Evolutionary conservation across 768 basidiomycete species (phyloP), one percentile per base, ranked within the genome.

Genomic region (Rubroboletus satanas): DNA sequence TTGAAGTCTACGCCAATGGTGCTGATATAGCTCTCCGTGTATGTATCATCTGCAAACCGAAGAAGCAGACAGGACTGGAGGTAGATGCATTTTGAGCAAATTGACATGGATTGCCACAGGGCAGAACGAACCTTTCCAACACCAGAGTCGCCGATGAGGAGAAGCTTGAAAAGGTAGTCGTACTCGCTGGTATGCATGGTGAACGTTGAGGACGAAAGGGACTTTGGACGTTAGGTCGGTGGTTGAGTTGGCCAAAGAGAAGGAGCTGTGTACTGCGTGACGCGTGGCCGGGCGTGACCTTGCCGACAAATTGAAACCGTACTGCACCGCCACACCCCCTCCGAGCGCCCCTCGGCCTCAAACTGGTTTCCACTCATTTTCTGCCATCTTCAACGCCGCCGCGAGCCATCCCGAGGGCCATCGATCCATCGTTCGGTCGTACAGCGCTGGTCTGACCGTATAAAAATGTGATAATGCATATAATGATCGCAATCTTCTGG

Each of bases 1-100:
- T 95, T 96, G 78, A 97, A 97, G 78, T 97, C 94, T 55, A 98
- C 93, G 61, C 97, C 97, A 73, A 98, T 98, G 37, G 96, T 98
- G 55, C 88, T 90, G 70, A 98, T 95, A 75, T 96, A 98, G 64
- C 90, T 93, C 72, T 96, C 93, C 49, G 96, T 97, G 79, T 95
- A 98, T 48, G 93, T 90, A 73, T 98, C 96, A 75, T 98, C 96
- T 57, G 90, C 90, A 66, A 93, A 93, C 71, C 92, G 92, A 62
- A 93, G 81, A 59, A 93, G 85, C 63, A 93, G 78, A 76, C 91
- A 93, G 45, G 95, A 98, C 88, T 98, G 74, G 51, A 71, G 73
- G 61, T 45, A n/a, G 50, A 47, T 48, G 47, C 37, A 31, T 59
- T 57, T 59, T 72, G 57, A 73, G 69, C 48, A 65, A 51, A 17